Base-by-base conservation (phyloP, 1,284 basidiomycete genomes). In the Coniferiporia weirii region DNA sequence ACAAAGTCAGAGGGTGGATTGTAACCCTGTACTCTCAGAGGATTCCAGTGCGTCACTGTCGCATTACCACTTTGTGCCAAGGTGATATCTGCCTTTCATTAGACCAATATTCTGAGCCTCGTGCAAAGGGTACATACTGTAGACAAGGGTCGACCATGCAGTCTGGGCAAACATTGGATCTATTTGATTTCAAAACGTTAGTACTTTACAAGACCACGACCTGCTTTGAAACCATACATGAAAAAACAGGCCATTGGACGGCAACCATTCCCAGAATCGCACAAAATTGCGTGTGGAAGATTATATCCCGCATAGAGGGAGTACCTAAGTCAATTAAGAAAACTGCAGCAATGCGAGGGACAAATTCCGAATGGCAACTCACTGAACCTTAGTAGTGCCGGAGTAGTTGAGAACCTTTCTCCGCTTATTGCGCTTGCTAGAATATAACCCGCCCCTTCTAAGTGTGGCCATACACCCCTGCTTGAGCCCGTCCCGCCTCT, bases 221-320 rank as follows among this genome's bases (percentile, higher is more conserved):
- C 59, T 20, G 64, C 50, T 17, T n/a, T 19, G 55, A 43, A 51
- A n/a, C 81, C 87, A 68, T 69, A 92, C 94, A 98, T 60, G 89
- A 81, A 72, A 95, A 98, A 12, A 80, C 76, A 1, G 96, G 95
- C 95, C 95, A 99, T 68, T 92, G 80, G 32, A 98, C 93, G 32
- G 93, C 91, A 53, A 98, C 84, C 91, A 97, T 96, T 27, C 86
- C 87, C 20, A 98, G 75, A 51, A 87, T 82, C 27, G 89, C 81
- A 69, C 88, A 90, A 87, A 89, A 98, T 67, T 98, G 95, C 0
- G 94, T 90, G 68, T 96, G 93, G 68, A 93, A 89, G 54, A 98
- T 81, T 60, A 99, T 83, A 71, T 99, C 96, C 62, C 95, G 82
- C 74, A 95, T 78, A 4, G 93, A 93, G 0, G 96, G 95, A 0